Percentiles rank a stretch among this genome's conserved stretches.
These are phyloP conservation scores for Parasarocladium wereldwijsianum DNA, from an alignment of 2,329 filamentous ascomycete genomes.

Conservation along the genomic window DNA sequence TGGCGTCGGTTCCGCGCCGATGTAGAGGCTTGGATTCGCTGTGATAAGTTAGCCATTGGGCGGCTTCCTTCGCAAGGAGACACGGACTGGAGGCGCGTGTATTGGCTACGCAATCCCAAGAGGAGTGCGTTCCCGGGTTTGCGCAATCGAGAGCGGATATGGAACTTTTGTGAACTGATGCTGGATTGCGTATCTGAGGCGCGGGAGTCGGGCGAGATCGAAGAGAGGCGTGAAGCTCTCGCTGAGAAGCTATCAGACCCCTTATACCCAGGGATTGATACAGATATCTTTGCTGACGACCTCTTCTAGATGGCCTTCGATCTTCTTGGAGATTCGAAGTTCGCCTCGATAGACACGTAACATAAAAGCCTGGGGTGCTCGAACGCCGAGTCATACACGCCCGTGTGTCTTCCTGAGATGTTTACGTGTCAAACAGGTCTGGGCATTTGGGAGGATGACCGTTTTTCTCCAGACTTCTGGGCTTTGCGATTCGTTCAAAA, in stretches of 20 bases:
- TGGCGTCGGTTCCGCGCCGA: neutral
- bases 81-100: neutral
- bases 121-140: neutral
- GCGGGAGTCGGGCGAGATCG: neutral
- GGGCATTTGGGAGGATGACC: too few relatives aligned
- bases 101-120: neutral
- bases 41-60: neutral
- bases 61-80: neutral
- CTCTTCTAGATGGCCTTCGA: too few relatives aligned
- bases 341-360: too few relatives aligned
- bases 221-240: neutral
- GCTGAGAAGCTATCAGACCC: neutral
- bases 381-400: too few relatives aligned
- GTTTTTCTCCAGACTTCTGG: too few relatives aligned
- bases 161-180: neutral
- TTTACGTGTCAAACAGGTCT: too few relatives aligned
- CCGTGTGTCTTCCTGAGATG: too few relatives aligned
- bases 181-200: neutral
- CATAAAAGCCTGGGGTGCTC: too few relatives aligned
- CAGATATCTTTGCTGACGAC: too few relatives aligned
- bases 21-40: neutral
- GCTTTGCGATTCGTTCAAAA: too few relatives aligned
- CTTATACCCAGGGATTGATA: too few relatives aligned
- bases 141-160: constrained; percentile 3
- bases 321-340: too few relatives aligned